A percentile compares a stretch with the other conserved stretches of the same genome.
These are phyloP conservation scores for Xylaria sp. DNA, from an alignment of 2,329 filamentous ascomycete species.

Conservation along the genomic window DNA sequence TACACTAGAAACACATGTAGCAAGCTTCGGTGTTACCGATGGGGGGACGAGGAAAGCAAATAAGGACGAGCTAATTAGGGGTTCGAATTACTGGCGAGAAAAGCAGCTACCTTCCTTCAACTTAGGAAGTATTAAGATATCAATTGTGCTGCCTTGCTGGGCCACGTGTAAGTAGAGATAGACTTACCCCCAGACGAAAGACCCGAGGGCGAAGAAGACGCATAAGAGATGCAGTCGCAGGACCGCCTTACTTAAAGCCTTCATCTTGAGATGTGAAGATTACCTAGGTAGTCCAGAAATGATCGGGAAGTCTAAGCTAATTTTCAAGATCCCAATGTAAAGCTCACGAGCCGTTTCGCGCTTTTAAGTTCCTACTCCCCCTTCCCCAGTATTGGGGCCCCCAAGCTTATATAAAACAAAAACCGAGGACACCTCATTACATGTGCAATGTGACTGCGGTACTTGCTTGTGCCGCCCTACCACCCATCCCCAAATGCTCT, in stretches of 20 bases:
- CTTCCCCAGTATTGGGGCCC: background rate
- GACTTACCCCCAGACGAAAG: conserved; percentile 66
- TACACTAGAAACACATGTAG: background rate
- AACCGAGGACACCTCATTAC: background rate
- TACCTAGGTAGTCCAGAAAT: background rate
- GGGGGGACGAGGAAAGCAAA: background rate
- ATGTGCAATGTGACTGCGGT: conserved; percentile 13
- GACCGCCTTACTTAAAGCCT: conserved; percentile 50
- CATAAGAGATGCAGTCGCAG: conserved; percentile 60
- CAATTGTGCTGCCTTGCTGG: background rate
- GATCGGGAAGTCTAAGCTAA: background rate
- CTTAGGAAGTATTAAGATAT: background rate
- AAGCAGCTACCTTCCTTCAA: background rate
- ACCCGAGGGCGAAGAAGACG: conserved; percentile 65
- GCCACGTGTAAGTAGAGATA: background rate
- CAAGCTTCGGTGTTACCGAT: background rate
- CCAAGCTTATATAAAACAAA: conserved; percentile 22
- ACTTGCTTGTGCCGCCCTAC: conserved; percentile 10
- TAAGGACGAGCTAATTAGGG: background rate
- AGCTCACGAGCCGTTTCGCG: background rate
- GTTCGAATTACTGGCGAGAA: too few species aligned
- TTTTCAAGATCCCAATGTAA: background rate
- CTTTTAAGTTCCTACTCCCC: background rate
- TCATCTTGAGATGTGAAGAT: conserved; percentile 34
- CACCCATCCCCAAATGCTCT: background rate